These are phyloP conservation scores for Pleurotus platypus DNA, from an alignment of 768 basidiomycete genomes.

Conservation along the genomic window DNA sequence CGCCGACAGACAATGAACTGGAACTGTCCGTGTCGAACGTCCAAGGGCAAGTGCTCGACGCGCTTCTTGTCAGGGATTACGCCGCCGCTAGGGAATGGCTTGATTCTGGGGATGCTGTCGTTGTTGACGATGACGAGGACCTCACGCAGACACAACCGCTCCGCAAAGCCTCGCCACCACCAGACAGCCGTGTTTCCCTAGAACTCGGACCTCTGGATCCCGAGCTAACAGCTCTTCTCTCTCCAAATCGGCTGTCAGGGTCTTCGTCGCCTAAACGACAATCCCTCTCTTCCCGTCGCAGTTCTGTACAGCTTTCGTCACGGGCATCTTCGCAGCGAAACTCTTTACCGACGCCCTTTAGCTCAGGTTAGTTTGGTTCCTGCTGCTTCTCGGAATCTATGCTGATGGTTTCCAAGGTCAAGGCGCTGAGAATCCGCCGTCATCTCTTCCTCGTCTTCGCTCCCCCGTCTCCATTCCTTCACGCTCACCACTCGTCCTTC, in stretches of 20 bases:
- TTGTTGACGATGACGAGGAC: conserved; percentile 36
- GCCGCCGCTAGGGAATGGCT: conserved; percentile 38
- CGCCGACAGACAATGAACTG: not conserved
- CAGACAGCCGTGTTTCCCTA: conserved; percentile 23
- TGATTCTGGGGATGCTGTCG: conserved; percentile 37
- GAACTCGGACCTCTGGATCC: conserved; percentile 59
- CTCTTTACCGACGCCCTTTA: conserved; percentile 22
- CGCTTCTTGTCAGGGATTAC: conserved; percentile 37
- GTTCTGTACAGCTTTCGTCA: not conserved
- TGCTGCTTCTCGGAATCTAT: not conserved
- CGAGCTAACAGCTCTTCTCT: conserved; percentile 62
- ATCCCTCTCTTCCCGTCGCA: conserved; percentile 10
- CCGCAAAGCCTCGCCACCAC: not conserved
- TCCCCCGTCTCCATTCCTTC: not conserved
- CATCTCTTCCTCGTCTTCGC: not conserved
- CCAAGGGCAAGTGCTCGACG: conserved; percentile 44
- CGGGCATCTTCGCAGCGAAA: not conserved
- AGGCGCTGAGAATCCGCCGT: not conserved
- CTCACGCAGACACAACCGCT: not conserved
- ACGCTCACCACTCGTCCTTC: not conserved
- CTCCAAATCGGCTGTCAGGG: conserved; percentile 36
- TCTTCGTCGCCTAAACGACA: not conserved
- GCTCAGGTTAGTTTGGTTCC: not conserved
- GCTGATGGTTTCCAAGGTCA: not conserved
- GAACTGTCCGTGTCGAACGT: conserved; percentile 37